Percentiles rank a stretch among this genome's conserved stretches.
Conservation (phyloP, 768 basidiomycete species). For the Podaxis pistillaris region DNA sequence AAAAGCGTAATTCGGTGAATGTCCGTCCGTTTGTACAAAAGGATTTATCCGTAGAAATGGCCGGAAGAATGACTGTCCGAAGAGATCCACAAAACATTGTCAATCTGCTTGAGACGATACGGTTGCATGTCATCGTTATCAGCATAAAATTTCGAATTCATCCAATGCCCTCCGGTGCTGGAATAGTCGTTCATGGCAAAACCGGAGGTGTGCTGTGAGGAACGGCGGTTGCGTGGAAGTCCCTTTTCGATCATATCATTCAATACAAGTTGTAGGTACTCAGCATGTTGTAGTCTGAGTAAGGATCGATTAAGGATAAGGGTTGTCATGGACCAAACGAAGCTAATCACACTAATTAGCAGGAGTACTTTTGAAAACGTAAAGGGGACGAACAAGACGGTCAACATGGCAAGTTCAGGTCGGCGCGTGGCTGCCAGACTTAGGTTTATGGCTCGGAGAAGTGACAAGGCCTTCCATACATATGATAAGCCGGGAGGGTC, state of each 20-base stretch:
- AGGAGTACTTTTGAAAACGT: not conserved
- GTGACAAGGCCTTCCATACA: not conserved
- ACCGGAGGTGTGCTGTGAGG: not conserved
- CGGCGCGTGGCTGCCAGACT: not conserved
- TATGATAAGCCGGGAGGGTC: not conserved
- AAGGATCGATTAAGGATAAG: slow-evolving; percentile 32
- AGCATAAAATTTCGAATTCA: not conserved
- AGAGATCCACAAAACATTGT: not conserved
- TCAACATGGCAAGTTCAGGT: not conserved
- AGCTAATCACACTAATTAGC: slow-evolving; percentile 21
- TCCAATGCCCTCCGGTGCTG: not conserved
- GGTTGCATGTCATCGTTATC: not conserved
- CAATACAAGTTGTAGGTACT: slow-evolving; percentile 11
- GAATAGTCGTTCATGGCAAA: not conserved
- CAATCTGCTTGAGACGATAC: not conserved
- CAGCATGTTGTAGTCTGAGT: slow-evolving; percentile 24
- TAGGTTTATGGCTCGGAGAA: not conserved
- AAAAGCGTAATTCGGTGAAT: not conserved
- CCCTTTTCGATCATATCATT: slow-evolving; percentile 1
- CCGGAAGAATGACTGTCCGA: not conserved
- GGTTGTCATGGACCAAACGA: slow-evolving; percentile 33
- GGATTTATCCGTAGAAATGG: not conserved
- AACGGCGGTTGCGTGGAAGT: not conserved
- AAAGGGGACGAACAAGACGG: not conserved
- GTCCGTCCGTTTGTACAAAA: too few relatives aligned